A percentile compares a stretch with the other conserved stretches of the same genome.
Evolutionary conservation across 2,329 filamentous ascomycete species (phyloP).

Genomic region (Fusarium napiforme): DNA sequence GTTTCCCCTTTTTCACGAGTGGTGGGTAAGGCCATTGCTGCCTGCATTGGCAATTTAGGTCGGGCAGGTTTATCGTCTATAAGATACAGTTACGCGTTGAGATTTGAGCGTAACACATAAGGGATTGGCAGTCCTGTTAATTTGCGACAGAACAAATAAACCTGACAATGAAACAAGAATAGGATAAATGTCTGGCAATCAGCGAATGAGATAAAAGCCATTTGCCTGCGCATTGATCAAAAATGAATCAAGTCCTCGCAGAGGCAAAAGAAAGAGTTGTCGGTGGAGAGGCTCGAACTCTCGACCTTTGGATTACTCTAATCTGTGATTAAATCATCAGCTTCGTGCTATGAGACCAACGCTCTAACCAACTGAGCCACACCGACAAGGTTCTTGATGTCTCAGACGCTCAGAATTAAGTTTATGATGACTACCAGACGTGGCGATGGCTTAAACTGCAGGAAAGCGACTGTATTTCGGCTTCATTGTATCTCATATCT

Average conservation of each 20-base stretch:
- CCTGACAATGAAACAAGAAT: fast-evolving
- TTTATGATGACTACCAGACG: fast-evolving
- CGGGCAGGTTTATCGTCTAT: no score
- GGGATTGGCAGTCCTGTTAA: fast-evolving
- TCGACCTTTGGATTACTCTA: slow-evolving; percentile 4
- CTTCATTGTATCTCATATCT: fast-evolving
- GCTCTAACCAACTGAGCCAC: slow-evolving; percentile 1
- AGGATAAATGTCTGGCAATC: not conserved
- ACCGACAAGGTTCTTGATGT: not conserved
- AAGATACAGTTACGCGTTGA: no score
- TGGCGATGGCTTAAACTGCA: fast-evolving
- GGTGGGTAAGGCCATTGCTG: not conserved
- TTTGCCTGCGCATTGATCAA: not conserved
- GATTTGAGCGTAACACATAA: no score
- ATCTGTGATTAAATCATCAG: not conserved
- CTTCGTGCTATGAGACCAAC: not conserved
- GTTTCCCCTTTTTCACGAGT: no score
- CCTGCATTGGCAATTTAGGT: no score
- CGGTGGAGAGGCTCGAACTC: slow-evolving; percentile 3
- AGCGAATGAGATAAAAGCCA: not conserved
- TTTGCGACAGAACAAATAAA: not conserved
- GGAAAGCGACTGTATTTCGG: fast-evolving
- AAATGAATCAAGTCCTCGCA: fast-evolving
- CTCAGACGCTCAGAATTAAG: fast-evolving
- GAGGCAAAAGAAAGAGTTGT: not conserved